Evolutionary conservation across 768 basidiomycete genomes (phyloP).

Genomic region (Megacollybia marginata): DNA sequence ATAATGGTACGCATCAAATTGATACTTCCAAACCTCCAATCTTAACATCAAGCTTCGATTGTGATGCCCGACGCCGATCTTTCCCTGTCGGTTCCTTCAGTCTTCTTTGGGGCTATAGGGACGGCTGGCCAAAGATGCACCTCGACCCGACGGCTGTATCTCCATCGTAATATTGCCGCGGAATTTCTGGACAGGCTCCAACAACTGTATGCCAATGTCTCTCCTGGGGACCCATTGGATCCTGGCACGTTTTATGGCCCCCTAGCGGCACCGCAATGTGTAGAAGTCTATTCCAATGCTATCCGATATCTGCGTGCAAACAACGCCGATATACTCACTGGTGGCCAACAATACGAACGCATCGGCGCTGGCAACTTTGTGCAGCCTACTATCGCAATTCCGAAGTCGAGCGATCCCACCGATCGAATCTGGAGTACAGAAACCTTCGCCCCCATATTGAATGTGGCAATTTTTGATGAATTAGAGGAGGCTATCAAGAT

Average conservation of each 20-base stretch:
- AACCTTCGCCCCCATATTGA: conserved; percentile 85
- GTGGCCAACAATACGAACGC: conserved; percentile 51
- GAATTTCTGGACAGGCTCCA: conserved; percentile 72
- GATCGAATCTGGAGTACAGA: conserved; percentile 70
- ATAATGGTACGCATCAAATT: conserved; percentile 62
- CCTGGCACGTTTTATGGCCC: conserved; percentile 76
- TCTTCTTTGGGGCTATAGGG: conserved; percentile 92
- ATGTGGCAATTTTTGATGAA: conserved; percentile 80
- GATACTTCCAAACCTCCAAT: conserved; percentile 11
- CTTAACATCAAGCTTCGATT: conserved; percentile 59
- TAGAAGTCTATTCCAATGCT: conserved; percentile 57
- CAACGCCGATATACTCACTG: conserved; percentile 72
- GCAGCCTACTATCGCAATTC: conserved; percentile 76
- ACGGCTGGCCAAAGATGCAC: conserved; percentile 77
- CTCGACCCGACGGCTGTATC: conserved; percentile 82
- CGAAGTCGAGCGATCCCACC: conserved; percentile 43
- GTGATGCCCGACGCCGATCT: conserved; percentile 94
- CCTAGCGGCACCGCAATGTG: conserved; percentile 64
- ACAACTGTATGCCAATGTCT: conserved; percentile 62
- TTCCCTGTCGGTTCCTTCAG: conserved; percentile 78
- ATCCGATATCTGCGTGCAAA: conserved; percentile 52
- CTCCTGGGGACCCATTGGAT: conserved; percentile 81
- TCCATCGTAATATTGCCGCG: conserved; percentile 74
- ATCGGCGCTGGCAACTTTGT: conserved; percentile 80
- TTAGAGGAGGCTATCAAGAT: conserved; percentile 81